Conservation (phyloP, 345 rosid genomes). For the Hibiscus syriacus region DNA sequence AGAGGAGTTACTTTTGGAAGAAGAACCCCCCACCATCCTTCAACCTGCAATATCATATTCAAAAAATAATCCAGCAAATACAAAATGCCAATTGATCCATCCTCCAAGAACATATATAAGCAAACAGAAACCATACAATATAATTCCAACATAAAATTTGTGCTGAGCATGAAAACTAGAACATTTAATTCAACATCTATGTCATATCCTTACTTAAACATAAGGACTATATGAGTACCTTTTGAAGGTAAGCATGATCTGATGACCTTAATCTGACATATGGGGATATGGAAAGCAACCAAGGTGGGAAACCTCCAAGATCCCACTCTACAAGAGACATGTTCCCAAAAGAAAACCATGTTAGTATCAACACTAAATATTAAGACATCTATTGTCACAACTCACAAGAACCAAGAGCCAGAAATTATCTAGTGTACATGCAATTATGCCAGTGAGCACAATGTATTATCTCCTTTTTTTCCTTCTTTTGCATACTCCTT, state of each 20-base stretch:
- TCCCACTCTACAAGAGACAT: conserved; percentile 72
- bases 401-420: background rate
- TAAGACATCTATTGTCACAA: background rate
- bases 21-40: conserved; percentile 74
- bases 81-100: background rate
- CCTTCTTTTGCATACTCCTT: background rate
- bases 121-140: background rate
- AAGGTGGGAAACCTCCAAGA: conserved; percentile 88
- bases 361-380: background rate
- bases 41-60: conserved; percentile 43
- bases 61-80: conserved; percentile 1
- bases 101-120: background rate
- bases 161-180: background rate
- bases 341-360: conserved; percentile 10
- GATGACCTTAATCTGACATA: conserved; percentile 62
- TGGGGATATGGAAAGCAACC: conserved; percentile 74
- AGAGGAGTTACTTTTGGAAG: conserved; percentile 63
- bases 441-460: background rate
- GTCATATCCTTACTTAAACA: background rate
- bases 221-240: conserved; percentile 33
- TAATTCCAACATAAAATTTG: background rate
- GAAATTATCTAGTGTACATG: background rate
- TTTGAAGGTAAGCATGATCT: conserved; percentile 61
- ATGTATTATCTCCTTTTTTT: background rate
- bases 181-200: background rate